Evolutionary conservation across 352 stramenopile species (phyloP).

Genomic region (Lagenidium sp.): DNA sequence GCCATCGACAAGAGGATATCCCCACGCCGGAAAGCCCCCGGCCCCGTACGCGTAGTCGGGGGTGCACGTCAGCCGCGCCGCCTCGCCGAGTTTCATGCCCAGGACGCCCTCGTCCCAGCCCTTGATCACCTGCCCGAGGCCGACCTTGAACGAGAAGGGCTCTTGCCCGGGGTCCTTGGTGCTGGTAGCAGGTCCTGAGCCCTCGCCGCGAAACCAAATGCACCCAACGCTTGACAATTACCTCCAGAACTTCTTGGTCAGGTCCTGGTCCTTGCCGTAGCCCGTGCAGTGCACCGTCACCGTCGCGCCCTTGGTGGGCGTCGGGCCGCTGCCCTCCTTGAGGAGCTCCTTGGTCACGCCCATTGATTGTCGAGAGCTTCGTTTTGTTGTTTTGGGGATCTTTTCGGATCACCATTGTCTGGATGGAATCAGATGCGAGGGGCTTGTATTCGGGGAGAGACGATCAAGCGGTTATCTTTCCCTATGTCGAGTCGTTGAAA

Average conservation of each 20-base stretch:
- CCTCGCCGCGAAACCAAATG: no score
- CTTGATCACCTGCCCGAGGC: constrained; percentile 91
- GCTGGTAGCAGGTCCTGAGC: no score
- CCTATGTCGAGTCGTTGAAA: no score
- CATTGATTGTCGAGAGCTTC: no score
- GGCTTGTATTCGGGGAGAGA: no score
- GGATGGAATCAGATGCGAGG: no score
- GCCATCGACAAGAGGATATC: constrained; percentile 55
- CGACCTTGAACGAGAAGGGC: constrained; percentile 91
- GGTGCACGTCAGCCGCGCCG: constrained; percentile 86
- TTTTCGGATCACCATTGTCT: no score
- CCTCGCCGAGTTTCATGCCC: constrained; percentile 84
- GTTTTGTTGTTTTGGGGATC: no score
- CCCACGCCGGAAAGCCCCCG: constrained; percentile 90
- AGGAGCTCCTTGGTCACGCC: constrained; percentile 43
- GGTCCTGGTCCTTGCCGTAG: constrained; percentile 63
- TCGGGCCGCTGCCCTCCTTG: constrained; percentile 38
- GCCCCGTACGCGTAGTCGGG: constrained; percentile 94
- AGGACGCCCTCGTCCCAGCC: constrained; percentile 93
- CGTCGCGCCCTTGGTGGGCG: constrained; percentile 38
- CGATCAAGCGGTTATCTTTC: no score
- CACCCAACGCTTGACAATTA: constrained; percentile 3
- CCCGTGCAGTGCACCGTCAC: constrained; percentile 83
- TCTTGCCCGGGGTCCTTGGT: constrained; percentile 93
- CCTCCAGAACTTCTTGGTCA: constrained; percentile 91